A percentile compares a stretch with the other conserved stretches of the same genome.
Evolutionary conservation across 768 basidiomycete genomes (phyloP).

Genomic region (Paxillus involutus): DNA sequence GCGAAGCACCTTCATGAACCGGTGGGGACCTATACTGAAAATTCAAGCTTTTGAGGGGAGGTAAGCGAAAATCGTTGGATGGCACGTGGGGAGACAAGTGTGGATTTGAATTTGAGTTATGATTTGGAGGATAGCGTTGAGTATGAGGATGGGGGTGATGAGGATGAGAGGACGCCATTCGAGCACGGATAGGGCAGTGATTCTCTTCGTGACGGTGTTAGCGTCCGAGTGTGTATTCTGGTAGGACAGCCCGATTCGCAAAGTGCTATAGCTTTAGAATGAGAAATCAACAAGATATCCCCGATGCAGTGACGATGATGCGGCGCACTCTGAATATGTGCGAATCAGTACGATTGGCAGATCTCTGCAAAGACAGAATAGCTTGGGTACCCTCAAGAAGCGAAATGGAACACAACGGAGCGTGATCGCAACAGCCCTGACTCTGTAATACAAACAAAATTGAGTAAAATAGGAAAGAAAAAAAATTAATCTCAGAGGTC

Average conservation of each 20-base stretch:
- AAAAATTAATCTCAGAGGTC: neutral
- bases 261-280: conserved; percentile 12
- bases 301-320: conserved; percentile 14
- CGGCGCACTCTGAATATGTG: neutral
- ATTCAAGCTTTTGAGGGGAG: conserved; percentile 73
- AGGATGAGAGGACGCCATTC: conserved; percentile 48
- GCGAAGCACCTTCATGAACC: conserved; percentile 22
- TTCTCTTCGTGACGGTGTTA: neutral
- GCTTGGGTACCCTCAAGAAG: neutral
- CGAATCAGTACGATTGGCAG: conserved; percentile 11
- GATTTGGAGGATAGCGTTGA: conserved; percentile 15
- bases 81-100: conserved; percentile 37
- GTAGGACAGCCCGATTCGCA: conserved; percentile 1
- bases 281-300: conserved; percentile 9
- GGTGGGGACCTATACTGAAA: conserved; percentile 45
- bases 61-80: conserved; percentile 54
- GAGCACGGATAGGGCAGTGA: neutral
- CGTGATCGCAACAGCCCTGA: neutral
- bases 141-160: conserved; percentile 38
- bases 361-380: conserved; percentile 8
- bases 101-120: conserved; percentile 29
- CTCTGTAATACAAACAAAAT: neutral
- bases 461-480: neutral
- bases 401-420: conserved; percentile 10
- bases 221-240: conserved; percentile 3